Evolutionary conservation across 2,329 filamentous ascomycete genomes (phyloP), one percentile per base, ranked within the genome.

Genomic region (Scleromitrula shiraiana): DNA sequence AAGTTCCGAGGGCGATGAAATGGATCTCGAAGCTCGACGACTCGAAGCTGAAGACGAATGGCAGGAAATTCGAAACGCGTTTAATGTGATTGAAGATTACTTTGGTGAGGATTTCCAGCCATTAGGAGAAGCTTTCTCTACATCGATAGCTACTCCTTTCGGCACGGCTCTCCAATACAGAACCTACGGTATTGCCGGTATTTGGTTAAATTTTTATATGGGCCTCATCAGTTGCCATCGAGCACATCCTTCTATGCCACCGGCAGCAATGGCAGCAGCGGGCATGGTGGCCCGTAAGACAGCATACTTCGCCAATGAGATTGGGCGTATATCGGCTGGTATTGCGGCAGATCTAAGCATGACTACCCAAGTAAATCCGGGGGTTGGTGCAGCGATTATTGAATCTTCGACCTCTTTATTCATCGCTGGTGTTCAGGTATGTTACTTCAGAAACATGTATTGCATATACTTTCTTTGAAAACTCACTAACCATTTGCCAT

Each of bases 131-230:
- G 88, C 93, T 52, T 78, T 81, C 46, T 73, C 69, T 33, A 72
- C 75, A 49, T 67, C 80, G 44, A 73, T 80, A 40, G 65, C 77
- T 53, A 83, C 88, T 1, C 88, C 91, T 0, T 98, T 96, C 61
- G 91, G 93, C 0, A 77, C 80, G 2, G 84, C 87, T 0, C 69
- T 89, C 6, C 81, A 88, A 54, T 96, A 95, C 62, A 79, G 87
- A 24, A 91, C 86, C 2, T 91, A 88, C 64, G 83, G 84, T n/a
- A 85, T 97, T 53, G 87, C 86, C 2, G 84, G 87, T 27, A 74
- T 96, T 19, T 95, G 89, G 88, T 81, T 86, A 62, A 84, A 90
- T 55, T 90, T 87, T 64, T 85, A 95, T 65, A 87, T 91, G 73
- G 83, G 83, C 0, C 75, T 88, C 39, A 91, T 97, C 49, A 76